Base-by-base conservation (phyloP, 495 filamentous ascomycete species). In the Penicillium tannophilum region DNA sequence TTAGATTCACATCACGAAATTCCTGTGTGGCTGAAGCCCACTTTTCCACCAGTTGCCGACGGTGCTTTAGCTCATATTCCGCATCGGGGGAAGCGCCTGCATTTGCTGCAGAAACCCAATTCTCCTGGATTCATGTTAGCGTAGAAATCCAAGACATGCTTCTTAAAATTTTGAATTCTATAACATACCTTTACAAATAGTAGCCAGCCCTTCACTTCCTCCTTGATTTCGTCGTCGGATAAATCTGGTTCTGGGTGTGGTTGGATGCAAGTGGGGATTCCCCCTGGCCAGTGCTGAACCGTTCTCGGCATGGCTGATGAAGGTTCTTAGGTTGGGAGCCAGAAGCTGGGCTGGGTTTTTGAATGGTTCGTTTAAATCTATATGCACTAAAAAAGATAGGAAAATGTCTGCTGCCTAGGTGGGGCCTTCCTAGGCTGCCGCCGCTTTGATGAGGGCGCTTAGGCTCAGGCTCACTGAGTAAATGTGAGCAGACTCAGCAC, bases 201-300 rank as follows among this genome's bases (percentile, higher is more conserved):
- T 52, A 52, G 31, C 49, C 49, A 52, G 31, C 49, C 49, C 31
- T 52, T 52, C 3, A 52, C 49, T 52, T 52, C 49, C 49, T 52
- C 49, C 14, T 52, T 52, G 49, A 52, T 52, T 16, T 52, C 12
- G 11, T 52, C 49, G 2, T 4, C 4, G 41, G 49, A 52, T 39
- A 52, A 16, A 52, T 52, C 49, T 52, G 49, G 31, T 33, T 52
- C 49, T 36, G 49, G 49, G 30, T 52, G 31, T 52, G 49, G 49
- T 52, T 52, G 49, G 49, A 52, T 52, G 49, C 31, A 52, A 52
- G 49, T 52, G 49, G 49, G 49, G 49, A 52, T 52, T 52, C 30
- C 49, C 31, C 49, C 49, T 39, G 49, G 16, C 49, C 49, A 52
- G 30, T 52, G 30, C 19, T 52, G 49, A 52, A 52, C 49, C 10